Conservation (phyloP, 2,329 filamentous ascomycete genomes). For the Trichoderma endophyticum region DNA sequence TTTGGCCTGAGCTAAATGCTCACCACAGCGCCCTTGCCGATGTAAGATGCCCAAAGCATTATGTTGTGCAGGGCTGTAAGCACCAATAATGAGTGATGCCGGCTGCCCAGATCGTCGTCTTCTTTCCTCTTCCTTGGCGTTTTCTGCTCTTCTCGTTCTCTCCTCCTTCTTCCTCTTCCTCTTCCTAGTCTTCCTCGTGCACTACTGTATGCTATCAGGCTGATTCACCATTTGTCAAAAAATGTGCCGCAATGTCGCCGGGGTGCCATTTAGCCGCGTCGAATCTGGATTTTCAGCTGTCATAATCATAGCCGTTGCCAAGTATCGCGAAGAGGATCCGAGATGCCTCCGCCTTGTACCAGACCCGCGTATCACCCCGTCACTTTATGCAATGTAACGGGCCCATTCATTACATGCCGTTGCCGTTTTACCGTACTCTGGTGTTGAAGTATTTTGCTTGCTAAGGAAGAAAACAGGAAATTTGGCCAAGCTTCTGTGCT, state of each 20-base stretch:
- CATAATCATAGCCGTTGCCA: neutral
- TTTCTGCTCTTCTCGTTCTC: neutral
- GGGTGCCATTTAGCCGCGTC: constrained; percentile 4
- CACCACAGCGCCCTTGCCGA: neutral
- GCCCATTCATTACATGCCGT: neutral
- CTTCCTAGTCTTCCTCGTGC: neutral
- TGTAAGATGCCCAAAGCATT: neutral
- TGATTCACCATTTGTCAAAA: neutral
- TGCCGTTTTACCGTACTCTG: neutral
- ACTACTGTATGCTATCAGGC: neutral
- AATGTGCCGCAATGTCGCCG: constrained; percentile 1
- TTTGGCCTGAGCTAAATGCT: neutral
- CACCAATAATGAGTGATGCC: neutral
- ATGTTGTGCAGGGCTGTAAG: neutral
- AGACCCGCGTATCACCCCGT: neutral
- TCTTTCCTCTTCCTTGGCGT: neutral
- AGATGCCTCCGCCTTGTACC: neutral
- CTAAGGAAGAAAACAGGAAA: neutral
- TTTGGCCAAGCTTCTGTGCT: neutral
- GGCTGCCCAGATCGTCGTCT: neutral
- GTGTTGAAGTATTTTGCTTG: neutral
- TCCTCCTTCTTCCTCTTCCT: neutral
- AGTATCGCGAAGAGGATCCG: neutral
- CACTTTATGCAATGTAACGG: constrained; percentile 2
- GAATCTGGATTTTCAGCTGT: neutral